Conservation (phyloP, 2,329 filamentous ascomycete species). For the Aaosphaeria arxii region DNA sequence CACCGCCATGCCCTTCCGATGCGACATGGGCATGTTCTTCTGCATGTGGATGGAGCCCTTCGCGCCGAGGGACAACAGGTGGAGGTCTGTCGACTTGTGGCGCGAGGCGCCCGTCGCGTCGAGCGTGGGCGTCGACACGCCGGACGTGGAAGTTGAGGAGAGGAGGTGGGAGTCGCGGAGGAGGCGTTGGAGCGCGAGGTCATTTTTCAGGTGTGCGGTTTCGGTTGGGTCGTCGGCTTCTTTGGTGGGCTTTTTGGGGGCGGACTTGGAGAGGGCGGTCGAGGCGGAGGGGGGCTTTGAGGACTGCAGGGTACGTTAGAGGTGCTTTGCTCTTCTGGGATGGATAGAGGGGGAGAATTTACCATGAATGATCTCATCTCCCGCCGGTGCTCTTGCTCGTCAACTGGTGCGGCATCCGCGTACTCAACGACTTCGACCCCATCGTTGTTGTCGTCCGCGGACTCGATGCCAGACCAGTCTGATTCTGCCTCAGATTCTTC, state of each 20-base stretch:
- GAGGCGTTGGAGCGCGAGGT: slow-evolving; percentile 86
- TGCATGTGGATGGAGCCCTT: slow-evolving; percentile 72
- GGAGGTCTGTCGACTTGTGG: slow-evolving; percentile 78
- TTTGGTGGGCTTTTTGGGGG: slow-evolving; percentile 11
- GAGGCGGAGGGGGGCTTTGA: slow-evolving; percentile 50
- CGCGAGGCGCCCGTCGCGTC: slow-evolving; percentile 65
- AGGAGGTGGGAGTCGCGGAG: slow-evolving; percentile 91
- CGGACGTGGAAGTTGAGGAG: slow-evolving; percentile 47
- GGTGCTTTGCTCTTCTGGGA: neutral
- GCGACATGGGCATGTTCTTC: slow-evolving; percentile 83
- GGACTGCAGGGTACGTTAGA: slow-evolving; percentile 26
- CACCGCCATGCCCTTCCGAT: slow-evolving; percentile 77
- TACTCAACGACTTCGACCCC: slow-evolving; percentile 44
- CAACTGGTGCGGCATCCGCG: slow-evolving; percentile 12
- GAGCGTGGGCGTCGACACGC: slow-evolving; percentile 37
- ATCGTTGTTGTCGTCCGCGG: slow-evolving; percentile 48
- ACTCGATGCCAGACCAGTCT: slow-evolving; percentile 63
- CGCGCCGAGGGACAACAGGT: slow-evolving; percentile 77
- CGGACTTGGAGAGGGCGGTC: slow-evolving; percentile 11
- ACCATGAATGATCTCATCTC: slow-evolving; percentile 81
- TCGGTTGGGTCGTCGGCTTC: slow-evolving; percentile 54
- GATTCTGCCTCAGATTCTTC: slow-evolving; percentile 39
- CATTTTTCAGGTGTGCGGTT: slow-evolving; percentile 74
- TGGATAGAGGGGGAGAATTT: slow-evolving; percentile 7
- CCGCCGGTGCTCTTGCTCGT: slow-evolving; percentile 44